These are phyloP conservation scores for Wickerhamiella occidentalis DNA, from an alignment of 805 yeast species.

Conservation along the genomic window DNA sequence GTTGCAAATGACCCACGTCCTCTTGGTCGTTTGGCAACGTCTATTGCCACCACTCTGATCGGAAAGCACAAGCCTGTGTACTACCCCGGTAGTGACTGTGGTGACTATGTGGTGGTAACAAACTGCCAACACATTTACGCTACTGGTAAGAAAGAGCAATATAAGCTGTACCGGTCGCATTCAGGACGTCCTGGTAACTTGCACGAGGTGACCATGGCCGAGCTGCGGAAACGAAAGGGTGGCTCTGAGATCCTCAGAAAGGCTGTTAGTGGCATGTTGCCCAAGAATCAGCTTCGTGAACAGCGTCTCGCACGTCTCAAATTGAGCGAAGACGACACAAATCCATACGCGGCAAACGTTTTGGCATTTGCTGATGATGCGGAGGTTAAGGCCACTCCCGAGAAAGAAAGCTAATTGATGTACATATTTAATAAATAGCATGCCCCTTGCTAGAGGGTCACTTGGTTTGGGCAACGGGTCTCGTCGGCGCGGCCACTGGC, in stretches of 20 bases:
- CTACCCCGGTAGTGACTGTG: constrained; percentile 66
- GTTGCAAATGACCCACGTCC: constrained; percentile 73
- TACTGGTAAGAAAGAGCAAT: constrained; percentile 74
- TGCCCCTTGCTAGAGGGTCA: background rate
- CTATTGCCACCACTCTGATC: constrained; percentile 74
- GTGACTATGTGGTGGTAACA: constrained; percentile 94
- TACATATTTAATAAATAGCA: constrained; percentile 6
- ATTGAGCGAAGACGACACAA: constrained; percentile 75
- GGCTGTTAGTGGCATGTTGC: constrained; percentile 95
- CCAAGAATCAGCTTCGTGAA: constrained; percentile 75
- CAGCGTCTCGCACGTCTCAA: constrained; percentile 72
- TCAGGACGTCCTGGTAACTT: constrained; percentile 83
- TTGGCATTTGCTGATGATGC: constrained; percentile 60
- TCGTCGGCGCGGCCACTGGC: background rate
- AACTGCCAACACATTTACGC: constrained; percentile 71
- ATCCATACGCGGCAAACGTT: constrained; percentile 74
- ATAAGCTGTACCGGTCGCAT: constrained; percentile 82
- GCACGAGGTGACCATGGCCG: constrained; percentile 70
- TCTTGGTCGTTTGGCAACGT: constrained; percentile 81
- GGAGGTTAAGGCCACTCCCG: background rate
- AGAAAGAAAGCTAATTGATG: background rate
- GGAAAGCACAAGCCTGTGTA: constrained; percentile 96
- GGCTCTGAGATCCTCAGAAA: constrained; percentile 70
- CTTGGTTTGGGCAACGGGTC: background rate
- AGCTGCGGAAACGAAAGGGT: constrained; percentile 64